These are phyloP conservation scores for Sporobolomyces roseus DNA, from an alignment of 768 basidiomycete genomes.

Conservation along the genomic window DNA sequence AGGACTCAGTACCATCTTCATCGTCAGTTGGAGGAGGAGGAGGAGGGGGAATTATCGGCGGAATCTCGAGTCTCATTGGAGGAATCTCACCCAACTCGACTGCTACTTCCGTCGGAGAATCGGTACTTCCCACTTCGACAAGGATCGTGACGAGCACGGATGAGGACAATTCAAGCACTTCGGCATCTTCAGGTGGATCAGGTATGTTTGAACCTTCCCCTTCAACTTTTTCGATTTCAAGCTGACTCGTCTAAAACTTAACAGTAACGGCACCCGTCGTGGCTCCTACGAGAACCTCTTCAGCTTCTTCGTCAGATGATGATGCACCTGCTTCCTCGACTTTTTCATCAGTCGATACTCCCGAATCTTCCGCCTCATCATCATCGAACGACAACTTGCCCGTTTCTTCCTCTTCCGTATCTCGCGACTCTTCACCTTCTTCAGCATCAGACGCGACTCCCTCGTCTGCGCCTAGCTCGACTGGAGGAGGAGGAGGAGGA, in stretches of 20 bases:
- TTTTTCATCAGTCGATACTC: too few relatives aligned
- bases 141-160: too few relatives aligned
- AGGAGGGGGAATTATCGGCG: neutral
- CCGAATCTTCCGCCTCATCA: too few relatives aligned
- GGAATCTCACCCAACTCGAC: neutral
- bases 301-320: neutral
- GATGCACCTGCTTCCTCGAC: neutral
- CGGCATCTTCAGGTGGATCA: too few relatives aligned
- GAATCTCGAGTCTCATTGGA: neutral
- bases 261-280: neutral
- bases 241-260: too few relatives aligned
- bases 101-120: too few relatives aligned
- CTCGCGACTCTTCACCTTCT: neutral
- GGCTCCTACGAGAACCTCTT: neutral
- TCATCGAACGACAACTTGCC: neutral
- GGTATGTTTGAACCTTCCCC: too few relatives aligned
- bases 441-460: neutral
- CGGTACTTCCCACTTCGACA: too few relatives aligned
- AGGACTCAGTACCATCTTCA: too few relatives aligned
- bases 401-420: neutral
- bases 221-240: too few relatives aligned
- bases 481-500: neutral
- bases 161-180: too few relatives aligned
- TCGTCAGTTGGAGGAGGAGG: neutral
- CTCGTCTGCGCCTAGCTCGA: conserved; percentile 6